These are phyloP conservation scores for Obba rivulosa DNA, from an alignment of 768 basidiomycete species.

Conservation along the genomic window DNA sequence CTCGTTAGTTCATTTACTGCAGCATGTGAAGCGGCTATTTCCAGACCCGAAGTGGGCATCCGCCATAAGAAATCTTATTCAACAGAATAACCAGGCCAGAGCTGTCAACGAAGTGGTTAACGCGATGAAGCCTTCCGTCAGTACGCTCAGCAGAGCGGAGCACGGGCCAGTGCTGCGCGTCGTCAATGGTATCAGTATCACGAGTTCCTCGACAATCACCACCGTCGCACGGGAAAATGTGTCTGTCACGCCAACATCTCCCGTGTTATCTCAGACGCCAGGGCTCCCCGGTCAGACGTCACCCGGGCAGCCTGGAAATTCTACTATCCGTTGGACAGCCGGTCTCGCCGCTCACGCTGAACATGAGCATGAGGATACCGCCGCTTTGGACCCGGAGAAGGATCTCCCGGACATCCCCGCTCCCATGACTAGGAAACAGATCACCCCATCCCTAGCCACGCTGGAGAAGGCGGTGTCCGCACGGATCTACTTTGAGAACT, in stretches of 20 bases:
- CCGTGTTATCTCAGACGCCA: conserved; percentile 26
- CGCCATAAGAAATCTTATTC: conserved; percentile 78
- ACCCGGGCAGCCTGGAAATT: conserved; percentile 47
- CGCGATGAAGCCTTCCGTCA: conserved; percentile 55
- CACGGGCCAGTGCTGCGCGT: conserved; percentile 58
- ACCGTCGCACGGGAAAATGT: conserved; percentile 74
- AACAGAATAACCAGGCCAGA: conserved; percentile 58
- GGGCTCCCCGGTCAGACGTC: conserved; percentile 27
- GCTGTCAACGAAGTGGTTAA: conserved; percentile 76
- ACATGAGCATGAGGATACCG: conserved; percentile 51
- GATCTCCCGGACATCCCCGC: conserved; percentile 22
- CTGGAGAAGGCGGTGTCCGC: conserved; percentile 91
- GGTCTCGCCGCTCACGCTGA: conserved; percentile 65
- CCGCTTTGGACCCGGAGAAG: conserved; percentile 25
- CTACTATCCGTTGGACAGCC: conserved; percentile 55
- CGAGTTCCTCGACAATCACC: conserved; percentile 66
- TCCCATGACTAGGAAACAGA: conserved; percentile 45
- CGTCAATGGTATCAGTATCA: conserved; percentile 70
- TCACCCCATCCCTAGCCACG: conserved; percentile 84
- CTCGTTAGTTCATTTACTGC: conserved; percentile 10
- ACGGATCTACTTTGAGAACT: conserved; percentile 90
- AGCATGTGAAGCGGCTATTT: conserved; percentile 4
- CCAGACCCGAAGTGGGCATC: conserved; percentile 85
- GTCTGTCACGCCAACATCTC: conserved; percentile 21
- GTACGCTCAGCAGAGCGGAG: conserved; percentile 31